Percentiles rank a stretch among this genome's conserved stretches.
Conservation (phyloP, 345 rosid species). For the Tarenaya hassleriana region DNA sequence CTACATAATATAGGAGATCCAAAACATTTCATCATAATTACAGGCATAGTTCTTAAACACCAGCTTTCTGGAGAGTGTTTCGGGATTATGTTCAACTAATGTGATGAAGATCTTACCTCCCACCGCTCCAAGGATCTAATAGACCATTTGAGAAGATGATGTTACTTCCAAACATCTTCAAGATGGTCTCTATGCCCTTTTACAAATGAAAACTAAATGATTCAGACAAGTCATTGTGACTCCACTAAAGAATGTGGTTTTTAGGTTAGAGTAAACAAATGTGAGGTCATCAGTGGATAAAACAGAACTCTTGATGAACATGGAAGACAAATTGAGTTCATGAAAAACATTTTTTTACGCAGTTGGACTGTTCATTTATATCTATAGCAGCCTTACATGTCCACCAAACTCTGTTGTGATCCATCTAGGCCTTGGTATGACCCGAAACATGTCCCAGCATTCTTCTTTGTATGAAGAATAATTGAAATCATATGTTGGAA, state of each 20-base stretch:
- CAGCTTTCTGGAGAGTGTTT: too few species aligned
- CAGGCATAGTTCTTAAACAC: background rate
- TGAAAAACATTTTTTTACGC: slow-evolving; percentile 9
- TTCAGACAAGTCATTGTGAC: slow-evolving; percentile 5
- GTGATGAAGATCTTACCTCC: slow-evolving; percentile 44
- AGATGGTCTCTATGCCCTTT: slow-evolving; percentile 59
- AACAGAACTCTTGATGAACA: background rate
- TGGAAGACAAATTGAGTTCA: slow-evolving; percentile 7
- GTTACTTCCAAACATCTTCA: slow-evolving; percentile 78
- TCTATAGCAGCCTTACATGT: too few species aligned
- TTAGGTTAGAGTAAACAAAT: background rate
- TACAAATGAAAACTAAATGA: slow-evolving; percentile 13
- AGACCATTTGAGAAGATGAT: slow-evolving; percentile 92
- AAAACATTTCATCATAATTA: slow-evolving; percentile 20
- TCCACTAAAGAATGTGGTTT: background rate
- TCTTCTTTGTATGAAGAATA: slow-evolving; percentile 57
- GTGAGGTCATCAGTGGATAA: background rate
- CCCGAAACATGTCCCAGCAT: slow-evolving; percentile 56
- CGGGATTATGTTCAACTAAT: slow-evolving; percentile 5
- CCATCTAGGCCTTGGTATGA: slow-evolving; percentile 77
- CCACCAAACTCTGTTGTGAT: slow-evolving; percentile 84
- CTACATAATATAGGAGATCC: slow-evolving; percentile 39
- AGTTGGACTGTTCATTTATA: too few species aligned
- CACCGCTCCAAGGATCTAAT: slow-evolving; percentile 98
- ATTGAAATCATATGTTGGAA: slow-evolving; percentile 46